Evolutionary conservation across 1,139 yeast species (phyloP).

Genomic region (Kodamaea fungicola): DNA sequence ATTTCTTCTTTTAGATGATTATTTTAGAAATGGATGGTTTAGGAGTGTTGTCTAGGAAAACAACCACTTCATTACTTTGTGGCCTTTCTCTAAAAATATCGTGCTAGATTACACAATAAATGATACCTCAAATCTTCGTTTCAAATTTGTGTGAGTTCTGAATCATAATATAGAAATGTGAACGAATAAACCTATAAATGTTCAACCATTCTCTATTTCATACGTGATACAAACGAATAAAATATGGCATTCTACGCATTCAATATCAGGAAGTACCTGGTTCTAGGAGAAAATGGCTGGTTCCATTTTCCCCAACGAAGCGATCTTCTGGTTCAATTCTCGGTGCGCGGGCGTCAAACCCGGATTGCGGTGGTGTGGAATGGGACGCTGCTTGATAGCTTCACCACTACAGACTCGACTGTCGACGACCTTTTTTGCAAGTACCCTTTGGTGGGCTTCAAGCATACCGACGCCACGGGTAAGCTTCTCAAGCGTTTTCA

Average conservation of each 20-base stretch:
- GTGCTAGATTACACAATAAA: too few species aligned
- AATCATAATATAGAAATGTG: too few species aligned
- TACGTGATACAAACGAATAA: too few species aligned
- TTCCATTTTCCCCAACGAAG: constrained; percentile 27
- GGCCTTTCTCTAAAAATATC: too few species aligned
- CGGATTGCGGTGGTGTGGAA: constrained; percentile 19
- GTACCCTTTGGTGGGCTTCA: constrained; percentile 24
- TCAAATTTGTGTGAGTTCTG: too few species aligned
- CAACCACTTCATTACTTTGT: too few species aligned
- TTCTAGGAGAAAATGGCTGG: constrained; percentile 16
- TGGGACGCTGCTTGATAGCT: constrained; percentile 17
- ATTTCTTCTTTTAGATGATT: too few species aligned
- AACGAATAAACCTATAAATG: too few species aligned
- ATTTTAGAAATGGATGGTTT: too few species aligned
- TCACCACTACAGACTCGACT: constrained; percentile 10
- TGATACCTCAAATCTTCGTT: too few species aligned
- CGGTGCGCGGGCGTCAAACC: constrained; percentile 6
- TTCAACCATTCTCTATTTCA: too few species aligned
- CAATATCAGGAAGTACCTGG: constrained; percentile 11
- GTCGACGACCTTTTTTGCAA: constrained; percentile 18
- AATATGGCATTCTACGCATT: constrained; percentile 7
- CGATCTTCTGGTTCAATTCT: constrained; percentile 19
- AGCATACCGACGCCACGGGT: constrained; percentile 19
- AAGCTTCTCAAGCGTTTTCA: constrained; percentile 15
- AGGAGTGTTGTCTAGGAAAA: too few species aligned